Evolutionary conservation across 1,139 yeast species (phyloP), one percentile per base, ranked within the genome.

Genomic region (Yamadazyma oceani): DNA sequence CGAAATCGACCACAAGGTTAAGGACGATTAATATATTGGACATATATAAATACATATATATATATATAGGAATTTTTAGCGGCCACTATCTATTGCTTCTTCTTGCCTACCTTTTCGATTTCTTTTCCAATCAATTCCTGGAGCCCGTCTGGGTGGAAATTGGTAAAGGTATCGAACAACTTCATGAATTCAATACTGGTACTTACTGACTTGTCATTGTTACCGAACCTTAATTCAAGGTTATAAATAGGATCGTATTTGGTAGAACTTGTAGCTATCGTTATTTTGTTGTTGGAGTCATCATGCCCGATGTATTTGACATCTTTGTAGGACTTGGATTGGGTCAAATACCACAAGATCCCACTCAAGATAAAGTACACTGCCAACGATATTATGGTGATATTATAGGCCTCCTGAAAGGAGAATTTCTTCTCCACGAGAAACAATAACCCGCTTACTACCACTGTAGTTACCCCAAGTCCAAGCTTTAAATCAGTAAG

Each of bases 391-490:
- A 61, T 63, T 22, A 62, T 59, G 1, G 66, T 59, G 17, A 65
- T 50, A 39, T 60, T 58, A 39, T 57, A 64, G 0, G 59, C 41
- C 31, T 75, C 70, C 21, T 64, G 54, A 51, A 77, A 77, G 17
- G 64, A 55, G 42, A 68, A 66, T 46, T 78, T 76, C 61, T 84
- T 84, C 57, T 90, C 97, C 31, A 80, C 57, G 41, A 71, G 69
- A 54, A 77, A 88, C 40, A 88, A 75, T 5, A 66, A 57, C 1
- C 75, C 96, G 2, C 95, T 86, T 13, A 82, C 63, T 1, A 68
- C 62, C 8, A 85, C 90, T 2, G 88, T 78, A 10, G 71, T 47
- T 50, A 80, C 82, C 0, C 96, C 96, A 31, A 89, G 58, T 1
- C 73, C 80, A 33, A 90, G 67, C 50, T 85, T 82, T 19, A 74